Evolutionary conservation across 805 yeast genomes (phyloP), one percentile per base, ranked within the genome.

Genomic region (Myxozyma kluyveri): DNA sequence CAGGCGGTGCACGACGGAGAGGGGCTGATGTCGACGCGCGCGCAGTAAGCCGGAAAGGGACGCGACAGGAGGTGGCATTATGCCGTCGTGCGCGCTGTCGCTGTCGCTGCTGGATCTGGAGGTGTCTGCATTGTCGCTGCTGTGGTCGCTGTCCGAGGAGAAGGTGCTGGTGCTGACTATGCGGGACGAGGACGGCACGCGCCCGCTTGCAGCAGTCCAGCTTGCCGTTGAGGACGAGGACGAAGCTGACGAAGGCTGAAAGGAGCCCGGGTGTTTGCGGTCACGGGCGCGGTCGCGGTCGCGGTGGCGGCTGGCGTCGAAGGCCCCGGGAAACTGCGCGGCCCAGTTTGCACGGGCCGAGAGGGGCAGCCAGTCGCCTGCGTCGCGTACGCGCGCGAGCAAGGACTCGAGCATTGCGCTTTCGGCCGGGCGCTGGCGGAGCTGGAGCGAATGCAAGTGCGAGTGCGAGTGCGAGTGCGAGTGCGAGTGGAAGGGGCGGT

Each of bases 301-400:
- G 32, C 12, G 9, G 27, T 24, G 14, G 21, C 17, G 27, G 41
- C 32, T 36, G 24, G 36, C n/a, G 29, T 40, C 12, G 32, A 40
- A 21, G 37, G 39, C 27, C 35, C n/a, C 47, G 18, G 39, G 29
- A 42, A 51, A 51, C 6, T 47, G 47, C 3, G 55, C 26, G 5
- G 50, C 36, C 55, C 55, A 51, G 22, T 37, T 27, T 17, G 44
- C 55, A 5, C 37, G 50, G 9, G 55, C 48, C 4, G 50, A 51
- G 12, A 23, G 32, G 3, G 55, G 55, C 38, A 46, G 44, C 55
- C 55, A 51, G 41, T 51, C 55, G 45, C 50, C 32, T 4, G 40
- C 27, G 18, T 32, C 47, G 40, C 41, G 40, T 22, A 22, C 42
- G 42, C 26, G 33, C 9, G 18, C 19, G 31, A 17, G 18, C 33